Base-by-base conservation (phyloP, 805 yeast genomes). In the Spathaspora sp. region DNA sequence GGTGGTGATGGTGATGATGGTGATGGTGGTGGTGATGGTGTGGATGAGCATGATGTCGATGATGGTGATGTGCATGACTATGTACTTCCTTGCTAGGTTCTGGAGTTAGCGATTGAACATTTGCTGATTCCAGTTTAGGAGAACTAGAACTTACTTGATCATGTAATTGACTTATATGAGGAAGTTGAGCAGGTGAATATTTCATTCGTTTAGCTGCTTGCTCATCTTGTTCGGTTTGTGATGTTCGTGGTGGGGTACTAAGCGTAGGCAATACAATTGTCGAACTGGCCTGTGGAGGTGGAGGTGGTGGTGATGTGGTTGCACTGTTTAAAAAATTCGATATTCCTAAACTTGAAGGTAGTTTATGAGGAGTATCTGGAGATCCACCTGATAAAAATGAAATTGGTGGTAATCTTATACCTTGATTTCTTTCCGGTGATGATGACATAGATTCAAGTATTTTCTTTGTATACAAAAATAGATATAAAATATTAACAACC, bases 341-440 rank as follows among this genome's bases (percentile, higher is more conserved):
- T n/a, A 61, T 60, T 7, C 65, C 65, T 40, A 61, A 54, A 48
- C 48, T 52, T 10, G 47, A 19, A 14, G 42, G 38, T 49, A 44
- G n/a, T 9, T 31, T n/a, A 35, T n/a, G 8, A 11, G 39, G 12
- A 26, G 39, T 26, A 5, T n/a, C 17, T 7, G 39, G 46, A 14
- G 32, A 49, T 38, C 42, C 46, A 14, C 57, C 56, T 3, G 70
- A 63, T 46, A 68, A 55, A 48, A 67, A 67, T 20, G 69, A 62
- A 12, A 69, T 68, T 43, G 59, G 58, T 4, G 60, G 60, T 43
- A 58, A 52, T 38, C 54, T 50, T 10, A 57, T 49, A 17, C 57
- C 53, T 38, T 18, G 54, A 38, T 46, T 3, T 23, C 26, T 23
- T 23, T 23, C 26, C 6, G 50, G 26, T 42, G 51, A 28, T 40